Conservation (phyloP, 2,329 filamentous ascomycete genomes). For the Neobulgaria alba region DNA sequence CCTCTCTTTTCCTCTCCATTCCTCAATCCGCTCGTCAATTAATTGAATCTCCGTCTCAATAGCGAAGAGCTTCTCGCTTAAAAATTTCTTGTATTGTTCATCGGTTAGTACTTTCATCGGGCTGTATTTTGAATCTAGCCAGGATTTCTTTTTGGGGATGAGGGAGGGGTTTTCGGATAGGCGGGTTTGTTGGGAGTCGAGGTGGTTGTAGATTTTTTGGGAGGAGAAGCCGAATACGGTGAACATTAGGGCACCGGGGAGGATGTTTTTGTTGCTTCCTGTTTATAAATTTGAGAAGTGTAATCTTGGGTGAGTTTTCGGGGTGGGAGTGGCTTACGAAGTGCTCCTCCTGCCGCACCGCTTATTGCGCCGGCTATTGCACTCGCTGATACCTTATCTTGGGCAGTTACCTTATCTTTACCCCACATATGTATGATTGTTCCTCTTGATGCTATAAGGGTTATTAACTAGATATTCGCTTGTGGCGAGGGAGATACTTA, state of each 20-base stretch:
- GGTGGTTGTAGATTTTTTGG: conserved; percentile 45
- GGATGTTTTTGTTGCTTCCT: conserved; percentile 45
- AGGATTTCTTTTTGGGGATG: conserved; percentile 29
- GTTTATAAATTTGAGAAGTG: too few species aligned
- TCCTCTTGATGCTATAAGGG: conserved; percentile 37
- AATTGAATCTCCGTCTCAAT: conserved; percentile 71
- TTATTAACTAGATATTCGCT: conserved; percentile 1
- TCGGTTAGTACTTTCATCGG: conserved; percentile 64
- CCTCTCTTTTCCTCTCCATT: conserved; percentile 29
- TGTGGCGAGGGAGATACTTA: conserved; percentile 30
- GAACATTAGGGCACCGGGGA: conserved; percentile 53
- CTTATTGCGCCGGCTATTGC: conserved; percentile 63
- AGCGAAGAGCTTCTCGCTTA: conserved; percentile 61
- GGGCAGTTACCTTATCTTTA: conserved; percentile 34
- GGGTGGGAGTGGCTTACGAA: conserved; percentile 36
- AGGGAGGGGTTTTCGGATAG: conserved; percentile 21
- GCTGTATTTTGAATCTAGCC: conserved; percentile 57
- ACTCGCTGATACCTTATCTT: conserved; percentile 59
- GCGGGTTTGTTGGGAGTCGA: conserved; percentile 33
- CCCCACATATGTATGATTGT: conserved; percentile 41
- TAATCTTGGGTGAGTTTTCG: too few species aligned
- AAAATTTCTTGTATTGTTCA: conserved; percentile 61
- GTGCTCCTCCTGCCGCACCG: conserved; percentile 52
- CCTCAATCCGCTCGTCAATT: conserved; percentile 65
- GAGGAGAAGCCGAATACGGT: conserved; percentile 47